A percentile compares a stretch with the other conserved stretches of the same genome.
These are phyloP conservation scores for Rhododendron simsii DNA, from an alignment of 148 eudicot genomes.

Conservation along the genomic window DNA sequence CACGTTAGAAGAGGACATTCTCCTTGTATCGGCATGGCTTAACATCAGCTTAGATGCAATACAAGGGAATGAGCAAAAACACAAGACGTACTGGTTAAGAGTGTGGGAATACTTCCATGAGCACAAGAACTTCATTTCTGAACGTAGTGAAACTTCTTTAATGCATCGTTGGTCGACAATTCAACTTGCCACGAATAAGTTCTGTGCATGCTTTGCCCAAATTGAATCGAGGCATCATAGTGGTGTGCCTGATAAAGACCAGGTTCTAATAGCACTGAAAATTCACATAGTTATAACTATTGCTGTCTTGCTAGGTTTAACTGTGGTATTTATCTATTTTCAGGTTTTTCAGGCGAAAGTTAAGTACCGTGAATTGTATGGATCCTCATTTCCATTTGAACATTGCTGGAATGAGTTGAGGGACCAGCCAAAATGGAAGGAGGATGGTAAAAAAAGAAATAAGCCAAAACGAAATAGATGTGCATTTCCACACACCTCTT, in stretches of 20 bases:
- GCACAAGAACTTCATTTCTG: neutral
- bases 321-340: neutral
- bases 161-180: neutral
- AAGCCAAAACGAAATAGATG: neutral
- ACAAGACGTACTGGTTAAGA: neutral
- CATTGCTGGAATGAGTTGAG: constrained; percentile 4
- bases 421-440: neutral
- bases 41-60: neutral
- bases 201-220: constrained; percentile 1
- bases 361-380: neutral
- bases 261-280: neutral
- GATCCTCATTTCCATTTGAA: neutral
- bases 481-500: neutral
- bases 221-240: neutral
- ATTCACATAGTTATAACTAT: neutral
- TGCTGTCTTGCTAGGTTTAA: neutral
- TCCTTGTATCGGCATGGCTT: neutral
- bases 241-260: neutral
- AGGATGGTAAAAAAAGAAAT: neutral
- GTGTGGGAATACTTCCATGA: neutral
- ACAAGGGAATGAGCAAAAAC: neutral
- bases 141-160: neutral
- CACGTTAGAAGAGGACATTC: neutral
- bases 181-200: neutral
- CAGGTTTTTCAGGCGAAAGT: neutral